Evolutionary conservation across 1,284 basidiomycete species (phyloP), one percentile per base, ranked within the genome.

Genomic region (Mycena citricolor): DNA sequence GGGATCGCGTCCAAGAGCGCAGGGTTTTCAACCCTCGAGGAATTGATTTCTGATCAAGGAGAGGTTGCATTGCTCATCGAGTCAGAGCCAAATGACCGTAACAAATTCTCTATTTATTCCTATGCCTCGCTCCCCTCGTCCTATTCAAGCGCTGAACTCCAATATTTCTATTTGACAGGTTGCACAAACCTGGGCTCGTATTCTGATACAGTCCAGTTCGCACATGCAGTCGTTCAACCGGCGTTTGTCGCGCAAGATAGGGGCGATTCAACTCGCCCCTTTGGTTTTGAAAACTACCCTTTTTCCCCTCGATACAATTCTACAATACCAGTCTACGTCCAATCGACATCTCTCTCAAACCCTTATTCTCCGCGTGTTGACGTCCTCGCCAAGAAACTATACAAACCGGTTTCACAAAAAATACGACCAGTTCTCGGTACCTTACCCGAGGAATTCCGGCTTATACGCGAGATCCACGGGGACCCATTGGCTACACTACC

Each of bases 391-490:
- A 48, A 52, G 24, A 47, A 48, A 20, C 32, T 39, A 20, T 47
- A 51, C 17, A 49, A 49, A 25, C 47, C 41, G 1, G 47, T 47
- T 13, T 24, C 35, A 1, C 36, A 43, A 24, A 48, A 46, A 17
- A 30, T 43, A 5, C 20, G 42, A 2, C 44, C 45, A 0, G 32
- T 52, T 8, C 39, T 48, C 12, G 47, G 47, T 31, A 38, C 26
- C 8, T 17, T 49, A 2, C 47, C 42, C 8, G 42, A 41, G 1
- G 21, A 64, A 12, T 70, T 62, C 31, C 43, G 62, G 8, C 64
- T 69, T 12, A 41, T 57, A 4, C 51, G 64, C 7, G 38, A 66
- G 3, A 67, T 68, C 26, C 38, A 37, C 4, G 60, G 51, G 39
- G 59, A 58, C 16, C 44, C 49, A 0, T 52, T 54, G 0, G 43